Evolutionary conservation across 2,329 filamentous ascomycete genomes (phyloP).

Genomic region (Teratosphaeria viscida): DNA sequence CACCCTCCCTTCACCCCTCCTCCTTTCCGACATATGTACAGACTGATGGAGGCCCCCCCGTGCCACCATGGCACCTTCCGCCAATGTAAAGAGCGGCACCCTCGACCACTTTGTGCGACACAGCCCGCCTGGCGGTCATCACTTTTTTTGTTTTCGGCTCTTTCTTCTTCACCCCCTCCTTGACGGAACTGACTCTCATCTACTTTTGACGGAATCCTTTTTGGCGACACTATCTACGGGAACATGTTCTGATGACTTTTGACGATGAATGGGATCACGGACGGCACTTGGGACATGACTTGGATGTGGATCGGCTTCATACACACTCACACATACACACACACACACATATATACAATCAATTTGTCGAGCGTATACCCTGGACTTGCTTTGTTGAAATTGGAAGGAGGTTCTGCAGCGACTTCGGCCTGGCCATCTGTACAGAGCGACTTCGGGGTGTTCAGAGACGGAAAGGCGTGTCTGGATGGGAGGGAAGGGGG

Average conservation of each 20-base stretch:
- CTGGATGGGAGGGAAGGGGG: background rate
- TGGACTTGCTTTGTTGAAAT: background rate
- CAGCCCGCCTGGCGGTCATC: background rate
- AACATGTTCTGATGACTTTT: conserved; percentile 6
- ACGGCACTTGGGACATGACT: background rate
- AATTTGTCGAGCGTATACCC: background rate
- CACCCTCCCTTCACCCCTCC: background rate
- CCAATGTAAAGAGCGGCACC: background rate
- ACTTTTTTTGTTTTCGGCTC: background rate
- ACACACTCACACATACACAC: background rate
- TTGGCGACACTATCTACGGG: conserved; percentile 1
- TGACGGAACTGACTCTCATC: background rate
- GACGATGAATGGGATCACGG: background rate
- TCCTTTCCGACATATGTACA: background rate
- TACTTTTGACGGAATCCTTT: background rate
- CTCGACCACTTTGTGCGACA: background rate
- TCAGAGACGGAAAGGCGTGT: background rate
- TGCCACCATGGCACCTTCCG: background rate
- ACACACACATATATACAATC: background rate
- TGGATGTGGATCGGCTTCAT: background rate
- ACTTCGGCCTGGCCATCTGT: background rate
- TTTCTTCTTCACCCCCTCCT: conserved; percentile 1
- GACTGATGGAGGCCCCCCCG: background rate
- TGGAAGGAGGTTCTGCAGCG: background rate
- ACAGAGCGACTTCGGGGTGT: background rate